phyloP scores from a whole-genome alignment of 2,329 filamentous ascomycete species.

The Botrytis elliptica region DNA sequence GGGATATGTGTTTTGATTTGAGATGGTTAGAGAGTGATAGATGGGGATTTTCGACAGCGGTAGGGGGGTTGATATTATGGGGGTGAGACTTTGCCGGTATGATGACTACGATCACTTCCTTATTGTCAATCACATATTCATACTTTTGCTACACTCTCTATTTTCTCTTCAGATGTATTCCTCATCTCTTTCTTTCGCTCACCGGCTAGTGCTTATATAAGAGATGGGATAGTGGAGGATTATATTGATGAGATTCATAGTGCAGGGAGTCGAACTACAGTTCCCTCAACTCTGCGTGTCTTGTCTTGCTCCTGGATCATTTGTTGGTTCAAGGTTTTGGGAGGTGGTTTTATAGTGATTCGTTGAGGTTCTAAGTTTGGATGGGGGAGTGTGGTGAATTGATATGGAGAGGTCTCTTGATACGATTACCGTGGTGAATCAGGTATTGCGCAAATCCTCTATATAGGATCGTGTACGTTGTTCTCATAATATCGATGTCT shows the following conservation, averaged over 20 bases:
- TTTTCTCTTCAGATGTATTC: neutral
- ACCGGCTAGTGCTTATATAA: neutral
- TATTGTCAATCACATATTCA: neutral
- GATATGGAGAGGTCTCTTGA: neutral
- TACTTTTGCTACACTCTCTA: neutral
- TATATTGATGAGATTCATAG: neutral
- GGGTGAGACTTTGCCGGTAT: neutral
- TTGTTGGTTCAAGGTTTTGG: neutral
- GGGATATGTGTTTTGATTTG: neutral
- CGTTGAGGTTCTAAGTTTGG: neutral
- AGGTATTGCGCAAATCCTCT: neutral
- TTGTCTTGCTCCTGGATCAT: neutral
- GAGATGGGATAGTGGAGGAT: no score
- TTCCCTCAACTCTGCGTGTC: neutral
- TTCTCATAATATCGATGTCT: neutral
- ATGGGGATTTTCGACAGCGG: neutral
- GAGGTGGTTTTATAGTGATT: neutral
- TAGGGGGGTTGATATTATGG: neutral
- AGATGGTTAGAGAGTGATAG: neutral
- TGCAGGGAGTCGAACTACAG: neutral
- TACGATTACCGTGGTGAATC: neutral
- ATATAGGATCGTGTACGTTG: neutral
- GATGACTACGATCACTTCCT: rapidly evolving
- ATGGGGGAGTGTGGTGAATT: neutral
- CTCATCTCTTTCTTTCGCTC: neutral